Conservation (phyloP, 176 grass and related monocot genomes). For the Raddia distichophylla region DNA sequence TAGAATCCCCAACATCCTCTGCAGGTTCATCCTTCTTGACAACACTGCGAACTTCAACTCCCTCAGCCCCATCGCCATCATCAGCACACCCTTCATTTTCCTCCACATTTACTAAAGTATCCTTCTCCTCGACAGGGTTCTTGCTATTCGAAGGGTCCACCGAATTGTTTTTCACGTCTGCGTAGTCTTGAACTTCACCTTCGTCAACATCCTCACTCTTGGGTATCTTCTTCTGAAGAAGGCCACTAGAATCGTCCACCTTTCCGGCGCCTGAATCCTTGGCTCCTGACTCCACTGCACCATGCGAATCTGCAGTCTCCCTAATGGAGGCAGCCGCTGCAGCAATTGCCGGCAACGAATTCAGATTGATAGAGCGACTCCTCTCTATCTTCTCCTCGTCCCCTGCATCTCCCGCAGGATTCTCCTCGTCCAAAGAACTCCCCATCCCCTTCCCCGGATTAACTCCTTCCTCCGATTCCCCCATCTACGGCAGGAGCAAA, state of each 20-base stretch:
- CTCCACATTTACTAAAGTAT: slow-evolving; percentile 10
- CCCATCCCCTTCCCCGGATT: slow-evolving; percentile 25
- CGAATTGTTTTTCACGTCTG: neutral
- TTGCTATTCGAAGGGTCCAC: neutral
- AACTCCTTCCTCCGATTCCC: slow-evolving; percentile 37
- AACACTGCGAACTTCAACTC: slow-evolving; percentile 34
- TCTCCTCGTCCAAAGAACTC: neutral
- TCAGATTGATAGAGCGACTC: slow-evolving; percentile 60
- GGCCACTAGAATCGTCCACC: slow-evolving; percentile 1
- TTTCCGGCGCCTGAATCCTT: neutral
- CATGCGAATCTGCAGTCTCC: slow-evolving; percentile 1
- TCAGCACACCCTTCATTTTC: slow-evolving; percentile 29
- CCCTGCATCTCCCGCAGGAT: slow-evolving; percentile 6
- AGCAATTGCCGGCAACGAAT: slow-evolving; percentile 41
- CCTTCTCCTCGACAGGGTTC: slow-evolving; percentile 16
- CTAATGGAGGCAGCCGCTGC: neutral
- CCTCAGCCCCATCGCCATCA: neutral
- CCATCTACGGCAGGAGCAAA: neutral
- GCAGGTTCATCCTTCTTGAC: slow-evolving; percentile 57
- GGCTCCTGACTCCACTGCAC: neutral
- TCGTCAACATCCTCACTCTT: slow-evolving; percentile 43
- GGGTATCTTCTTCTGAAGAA: slow-evolving; percentile 28
- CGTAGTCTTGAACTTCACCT: slow-evolving; percentile 14
- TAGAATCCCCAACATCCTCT: slow-evolving; percentile 27
- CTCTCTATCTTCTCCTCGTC: slow-evolving; percentile 35